Evolutionary conservation across 163 green algal species (phyloP).

Genomic region (Chlamydomonas reinhardtii): DNA sequence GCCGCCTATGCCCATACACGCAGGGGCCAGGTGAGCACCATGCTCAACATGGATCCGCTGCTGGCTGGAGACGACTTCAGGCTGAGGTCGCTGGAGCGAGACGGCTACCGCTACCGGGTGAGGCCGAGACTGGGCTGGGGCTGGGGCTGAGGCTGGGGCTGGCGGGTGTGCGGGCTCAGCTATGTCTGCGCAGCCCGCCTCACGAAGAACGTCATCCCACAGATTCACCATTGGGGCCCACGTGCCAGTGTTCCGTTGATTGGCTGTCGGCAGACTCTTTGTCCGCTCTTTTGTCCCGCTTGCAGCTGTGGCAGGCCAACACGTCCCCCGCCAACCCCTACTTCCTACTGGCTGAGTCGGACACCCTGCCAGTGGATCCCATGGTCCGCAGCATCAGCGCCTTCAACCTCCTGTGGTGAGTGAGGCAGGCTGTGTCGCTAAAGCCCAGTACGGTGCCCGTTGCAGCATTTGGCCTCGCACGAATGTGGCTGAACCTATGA

Average conservation of each 20-base stretch:
- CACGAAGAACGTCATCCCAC: no score
- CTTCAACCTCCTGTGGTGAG: constrained; percentile 17
- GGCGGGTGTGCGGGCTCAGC: no score
- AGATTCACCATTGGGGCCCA: no score
- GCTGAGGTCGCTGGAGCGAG: not conserved
- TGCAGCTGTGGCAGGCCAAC: constrained; percentile 28
- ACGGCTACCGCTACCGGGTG: constrained; percentile 2
- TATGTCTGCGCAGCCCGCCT: no score
- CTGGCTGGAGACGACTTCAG: not conserved
- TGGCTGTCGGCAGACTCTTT: no score
- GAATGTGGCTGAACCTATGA: no score
- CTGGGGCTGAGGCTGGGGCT: not conserved
- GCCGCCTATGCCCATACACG: no score
- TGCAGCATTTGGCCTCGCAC: no score
- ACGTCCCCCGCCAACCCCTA: constrained; percentile 9
- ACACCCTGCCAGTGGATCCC: not conserved
- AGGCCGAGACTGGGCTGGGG: not conserved
- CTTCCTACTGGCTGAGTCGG: not conserved
- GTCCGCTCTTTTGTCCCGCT: no score
- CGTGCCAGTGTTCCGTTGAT: no score
- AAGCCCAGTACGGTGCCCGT: no score
- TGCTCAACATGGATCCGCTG: constrained; percentile 14
- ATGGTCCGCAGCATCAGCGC: not conserved
- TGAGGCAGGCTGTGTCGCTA: not conserved
- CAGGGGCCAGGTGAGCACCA: constrained; percentile 18